Base-by-base conservation (phyloP, 495 filamentous ascomycete species). In the Margaritispora aquatica region DNA sequence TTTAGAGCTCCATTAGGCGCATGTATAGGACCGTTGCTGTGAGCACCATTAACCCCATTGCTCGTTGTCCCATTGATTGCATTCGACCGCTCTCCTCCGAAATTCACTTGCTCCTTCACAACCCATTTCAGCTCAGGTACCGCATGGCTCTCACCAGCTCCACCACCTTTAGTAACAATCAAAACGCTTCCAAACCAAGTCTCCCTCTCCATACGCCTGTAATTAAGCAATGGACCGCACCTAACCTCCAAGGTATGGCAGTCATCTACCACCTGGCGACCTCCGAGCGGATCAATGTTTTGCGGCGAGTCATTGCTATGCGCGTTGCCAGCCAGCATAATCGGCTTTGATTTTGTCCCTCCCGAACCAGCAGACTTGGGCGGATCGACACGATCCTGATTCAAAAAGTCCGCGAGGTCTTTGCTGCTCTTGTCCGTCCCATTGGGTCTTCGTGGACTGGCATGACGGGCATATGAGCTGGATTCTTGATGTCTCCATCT, bases 101-200 rank as follows among this genome's bases (percentile, higher is more conserved):
- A 3, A 24, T 50, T 23, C 22, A 41, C 54, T 9, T 29, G 26
- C 17, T 54, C 55, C 1, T 56, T 41, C 11, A 54, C 49, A 20
- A 34, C 65, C 46, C 57, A 58, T 23, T 11, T 34, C 26, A 68
- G 41, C 13, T 60, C 59, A n/a, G 65, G 70, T 27, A 87, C 69
- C 54, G 73, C 71, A 22, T 80, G 82, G 51, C 77, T 71, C 15
- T 59, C 62, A 5, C 66, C 71, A 63, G 77, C 76, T 13, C 76
- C 79, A 1, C 85, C 84, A 0, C 88, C 86, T 46, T 78, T 83
- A 34, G 84, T 87, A 38, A 96, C 89, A 52, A 96, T 75, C 67
- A 96, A 73, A 15, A 96, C 88, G 68, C 88, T 94, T 26, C 92
- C 91, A 65, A 88, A 78, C 92, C 91, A 96, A n/a, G 69, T 65